Percentiles rank a stretch among this genome's conserved stretches.
phyloP scores from a whole-genome alignment of 148 eudicot species.

The Hydrangea macrophylla region DNA sequence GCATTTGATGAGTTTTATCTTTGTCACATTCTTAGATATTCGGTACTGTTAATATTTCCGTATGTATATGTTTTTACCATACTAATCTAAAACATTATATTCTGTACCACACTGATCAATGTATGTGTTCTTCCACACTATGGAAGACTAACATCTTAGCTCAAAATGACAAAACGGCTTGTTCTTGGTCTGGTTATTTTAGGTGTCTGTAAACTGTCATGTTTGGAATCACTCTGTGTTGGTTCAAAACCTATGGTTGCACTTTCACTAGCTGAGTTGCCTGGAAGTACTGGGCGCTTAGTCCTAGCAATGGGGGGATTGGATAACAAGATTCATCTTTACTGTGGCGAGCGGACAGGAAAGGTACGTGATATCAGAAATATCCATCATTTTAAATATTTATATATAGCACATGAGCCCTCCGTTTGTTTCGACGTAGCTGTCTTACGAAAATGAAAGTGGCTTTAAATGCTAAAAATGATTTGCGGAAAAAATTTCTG shows the following conservation, averaged over 20 bases:
- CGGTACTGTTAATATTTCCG: background rate
- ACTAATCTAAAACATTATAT: background rate
- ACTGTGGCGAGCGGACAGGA: slow-evolving; percentile 72
- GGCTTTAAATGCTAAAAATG: too few relatives aligned
- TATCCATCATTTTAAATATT: background rate
- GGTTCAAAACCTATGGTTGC: slow-evolving; percentile 91
- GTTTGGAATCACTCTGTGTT: slow-evolving; percentile 51
- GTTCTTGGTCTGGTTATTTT: slow-evolving; percentile 12
- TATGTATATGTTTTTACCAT: background rate
- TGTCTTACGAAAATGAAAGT: too few relatives aligned
- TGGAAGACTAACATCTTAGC: background rate
- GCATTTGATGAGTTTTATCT: background rate
- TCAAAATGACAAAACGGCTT: background rate
- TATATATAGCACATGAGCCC: too few relatives aligned
- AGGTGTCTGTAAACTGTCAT: slow-evolving; percentile 75
- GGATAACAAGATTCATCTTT: slow-evolving; percentile 93
- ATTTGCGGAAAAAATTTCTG: too few relatives aligned
- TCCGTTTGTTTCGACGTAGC: too few relatives aligned
- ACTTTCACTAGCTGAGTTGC: slow-evolving; percentile 75
- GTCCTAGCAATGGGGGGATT: slow-evolving; percentile 89
- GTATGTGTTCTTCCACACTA: too few relatives aligned
- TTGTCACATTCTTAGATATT: background rate
- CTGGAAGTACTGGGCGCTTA: slow-evolving; percentile 52
- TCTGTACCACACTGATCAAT: too few relatives aligned
- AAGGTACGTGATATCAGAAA: slow-evolving; percentile 43